A percentile compares a stretch with the other conserved stretches of the same genome.
These are phyloP conservation scores for Leccinum variicolor DNA, from an alignment of 768 basidiomycete genomes.

Conservation along the genomic window DNA sequence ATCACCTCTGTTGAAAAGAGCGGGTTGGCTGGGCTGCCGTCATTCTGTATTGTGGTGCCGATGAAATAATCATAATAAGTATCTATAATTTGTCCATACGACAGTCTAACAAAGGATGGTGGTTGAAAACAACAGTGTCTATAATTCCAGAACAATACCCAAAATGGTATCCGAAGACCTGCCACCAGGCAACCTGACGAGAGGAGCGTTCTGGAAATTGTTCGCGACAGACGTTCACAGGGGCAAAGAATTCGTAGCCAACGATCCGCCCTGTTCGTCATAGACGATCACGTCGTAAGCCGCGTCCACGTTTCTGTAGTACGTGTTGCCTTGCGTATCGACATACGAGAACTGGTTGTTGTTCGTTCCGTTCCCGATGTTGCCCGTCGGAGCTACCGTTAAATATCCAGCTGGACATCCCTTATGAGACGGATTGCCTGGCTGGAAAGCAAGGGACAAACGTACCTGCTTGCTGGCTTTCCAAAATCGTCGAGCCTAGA, in stretches of 20 bases:
- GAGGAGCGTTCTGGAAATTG: conserved; percentile 1
- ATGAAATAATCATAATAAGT: too few relatives aligned
- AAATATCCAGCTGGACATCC: conserved; percentile 48
- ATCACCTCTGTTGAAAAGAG: too few relatives aligned
- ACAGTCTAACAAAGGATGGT: background rate
- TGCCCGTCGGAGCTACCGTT: conserved; percentile 40
- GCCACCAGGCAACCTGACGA: conserved; percentile 37
- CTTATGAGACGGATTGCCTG: background rate
- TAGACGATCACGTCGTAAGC: conserved; percentile 58
- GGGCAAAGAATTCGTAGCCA: conserved; percentile 25
- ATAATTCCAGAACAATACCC: background rate
- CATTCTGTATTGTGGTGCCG: too few relatives aligned
- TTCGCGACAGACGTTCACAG: conserved; percentile 2
- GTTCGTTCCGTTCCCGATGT: conserved; percentile 65
- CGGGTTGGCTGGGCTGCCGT: too few relatives aligned
- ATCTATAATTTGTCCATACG: conserved; percentile 8
- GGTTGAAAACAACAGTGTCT: background rate
- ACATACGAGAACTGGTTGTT: conserved; percentile 63
- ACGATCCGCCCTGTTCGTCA: conserved; percentile 54
- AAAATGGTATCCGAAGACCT: conserved; percentile 1
- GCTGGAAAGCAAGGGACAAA: background rate
- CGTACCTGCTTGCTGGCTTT: conserved; percentile 59
- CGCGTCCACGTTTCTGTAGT: conserved; percentile 55
- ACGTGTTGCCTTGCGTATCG: conserved; percentile 62
- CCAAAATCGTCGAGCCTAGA: conserved; percentile 52